phyloP scores from a whole-genome alignment of 805 yeast species.

The Candida tammaniensis region DNA sequence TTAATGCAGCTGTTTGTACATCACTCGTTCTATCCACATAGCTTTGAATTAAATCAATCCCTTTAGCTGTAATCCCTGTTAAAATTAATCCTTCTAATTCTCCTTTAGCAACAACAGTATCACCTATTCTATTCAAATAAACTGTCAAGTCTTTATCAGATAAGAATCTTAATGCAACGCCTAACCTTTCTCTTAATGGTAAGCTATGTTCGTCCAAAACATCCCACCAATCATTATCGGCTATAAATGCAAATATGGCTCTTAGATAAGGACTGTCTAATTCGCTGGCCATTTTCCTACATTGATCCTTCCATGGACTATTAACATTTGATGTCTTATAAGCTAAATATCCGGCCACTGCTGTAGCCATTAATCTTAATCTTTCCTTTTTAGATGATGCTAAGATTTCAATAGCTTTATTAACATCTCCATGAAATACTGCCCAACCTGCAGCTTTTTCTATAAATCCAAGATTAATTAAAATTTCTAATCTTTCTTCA shows the following conservation, averaged over 20 bases:
- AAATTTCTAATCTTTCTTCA: constrained; percentile 59
- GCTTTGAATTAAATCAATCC: constrained; percentile 76
- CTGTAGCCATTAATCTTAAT: constrained; percentile 81
- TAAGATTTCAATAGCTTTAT: constrained; percentile 75
- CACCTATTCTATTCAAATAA: constrained; percentile 68
- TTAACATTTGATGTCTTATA: constrained; percentile 56
- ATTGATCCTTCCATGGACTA: constrained; percentile 90
- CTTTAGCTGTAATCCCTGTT: constrained; percentile 88
- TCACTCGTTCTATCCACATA: constrained; percentile 88
- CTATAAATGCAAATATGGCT: constrained; percentile 89
- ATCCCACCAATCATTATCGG: constrained; percentile 96
- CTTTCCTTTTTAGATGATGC: constrained; percentile 70
- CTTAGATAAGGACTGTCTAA: constrained; percentile 85
- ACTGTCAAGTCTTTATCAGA: constrained; percentile 74
- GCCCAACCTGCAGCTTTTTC: constrained; percentile 99
- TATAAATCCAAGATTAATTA: constrained; percentile 56
- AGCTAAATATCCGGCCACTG: constrained; percentile 85
- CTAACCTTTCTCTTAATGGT: constrained; percentile 83
- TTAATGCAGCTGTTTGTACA: constrained; percentile 85
- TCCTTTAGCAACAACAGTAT: constrained; percentile 70
- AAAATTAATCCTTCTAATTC: constrained; percentile 87
- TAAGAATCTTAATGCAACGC: constrained; percentile 84
- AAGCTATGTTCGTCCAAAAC: constrained; percentile 86
- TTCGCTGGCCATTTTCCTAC: constrained; percentile 84
- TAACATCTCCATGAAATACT: constrained; percentile 85